These are phyloP conservation scores for Mycena citricolor DNA, from an alignment of 1,284 basidiomycete genomes.

Conservation along the genomic window DNA sequence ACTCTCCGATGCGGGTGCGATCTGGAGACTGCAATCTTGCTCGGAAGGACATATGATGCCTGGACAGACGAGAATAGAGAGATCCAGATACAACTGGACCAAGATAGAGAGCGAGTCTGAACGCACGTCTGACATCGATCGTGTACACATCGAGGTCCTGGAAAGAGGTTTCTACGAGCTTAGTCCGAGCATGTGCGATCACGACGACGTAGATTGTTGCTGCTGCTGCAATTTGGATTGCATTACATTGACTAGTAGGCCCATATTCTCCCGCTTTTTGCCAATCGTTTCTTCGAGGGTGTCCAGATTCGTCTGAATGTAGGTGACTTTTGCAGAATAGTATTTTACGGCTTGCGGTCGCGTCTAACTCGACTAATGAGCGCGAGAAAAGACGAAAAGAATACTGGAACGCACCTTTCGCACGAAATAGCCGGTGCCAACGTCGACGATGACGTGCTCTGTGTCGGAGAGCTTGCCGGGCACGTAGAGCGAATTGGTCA, in stretches of 20 bases:
- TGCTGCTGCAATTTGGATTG: constrained; percentile 57
- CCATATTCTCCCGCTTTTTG: constrained; percentile 88
- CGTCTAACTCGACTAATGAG: constrained; percentile 47
- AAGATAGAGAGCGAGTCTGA: too few species aligned
- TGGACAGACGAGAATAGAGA: too few species aligned
- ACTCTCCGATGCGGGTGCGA: too few species aligned
- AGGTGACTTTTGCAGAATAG: constrained; percentile 76
- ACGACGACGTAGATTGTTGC: too few species aligned
- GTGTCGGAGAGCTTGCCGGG: constrained; percentile 85
- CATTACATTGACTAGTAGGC: constrained; percentile 69
- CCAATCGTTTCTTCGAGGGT: constrained; percentile 82
- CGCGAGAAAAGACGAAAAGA: not conserved
- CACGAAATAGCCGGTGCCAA: constrained; percentile 96
- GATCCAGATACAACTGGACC: too few species aligned
- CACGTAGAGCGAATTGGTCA: constrained; percentile 94
- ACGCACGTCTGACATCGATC: too few species aligned
- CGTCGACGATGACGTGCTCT: constrained; percentile 90
- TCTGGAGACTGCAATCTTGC: too few species aligned
- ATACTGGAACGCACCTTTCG: constrained; percentile 70
- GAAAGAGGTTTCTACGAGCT: too few species aligned
- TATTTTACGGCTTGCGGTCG: constrained; percentile 77
- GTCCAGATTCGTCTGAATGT: constrained; percentile 78
- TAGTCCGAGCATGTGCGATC: too few species aligned
- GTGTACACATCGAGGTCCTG: too few species aligned
- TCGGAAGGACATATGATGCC: too few species aligned